A percentile compares a stretch with the other conserved stretches of the same genome.
phyloP scores from a whole-genome alignment of 805 yeast species.

The Ogataea paradorogensis region DNA sequence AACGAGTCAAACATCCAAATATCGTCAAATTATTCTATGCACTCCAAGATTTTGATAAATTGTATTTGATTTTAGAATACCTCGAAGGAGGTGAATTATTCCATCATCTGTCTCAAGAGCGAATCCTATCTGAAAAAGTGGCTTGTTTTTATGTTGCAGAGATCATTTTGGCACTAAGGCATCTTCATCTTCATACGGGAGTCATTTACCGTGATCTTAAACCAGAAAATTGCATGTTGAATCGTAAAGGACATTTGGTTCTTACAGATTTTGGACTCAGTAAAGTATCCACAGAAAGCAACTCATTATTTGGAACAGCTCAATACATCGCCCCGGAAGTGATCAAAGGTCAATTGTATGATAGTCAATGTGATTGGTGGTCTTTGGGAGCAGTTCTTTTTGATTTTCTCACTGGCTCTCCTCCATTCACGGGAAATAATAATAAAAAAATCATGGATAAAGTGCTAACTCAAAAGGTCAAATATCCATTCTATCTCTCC shows the following conservation, averaged over 20 bases:
- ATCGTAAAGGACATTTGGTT: slow-evolving; percentile 74
- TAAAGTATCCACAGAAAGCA: slow-evolving; percentile 46
- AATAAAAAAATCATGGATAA: slow-evolving; percentile 74
- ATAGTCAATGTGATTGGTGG: slow-evolving; percentile 87
- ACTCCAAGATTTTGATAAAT: slow-evolving; percentile 73
- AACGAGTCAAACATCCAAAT: slow-evolving; percentile 71
- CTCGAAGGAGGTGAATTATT: slow-evolving; percentile 88
- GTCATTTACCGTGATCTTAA: slow-evolving; percentile 84
- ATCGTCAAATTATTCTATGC: slow-evolving; percentile 82
- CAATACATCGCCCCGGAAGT: slow-evolving; percentile 92
- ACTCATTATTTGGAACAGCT: slow-evolving; percentile 70
- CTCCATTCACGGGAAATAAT: slow-evolving; percentile 85
- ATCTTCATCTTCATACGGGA: slow-evolving; percentile 68
- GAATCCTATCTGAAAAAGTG: slow-evolving; percentile 54
- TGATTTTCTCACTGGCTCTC: slow-evolving; percentile 80
- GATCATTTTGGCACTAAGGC: slow-evolving; percentile 71
- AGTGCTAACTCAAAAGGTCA: slow-evolving; percentile 62
- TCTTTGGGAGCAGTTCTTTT: slow-evolving; percentile 79
- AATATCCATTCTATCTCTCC: slow-evolving; percentile 72
- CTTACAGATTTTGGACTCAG: slow-evolving; percentile 84
- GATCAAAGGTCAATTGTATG: slow-evolving; percentile 71
- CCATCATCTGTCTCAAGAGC: slow-evolving; percentile 51
- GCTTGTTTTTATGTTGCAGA: slow-evolving; percentile 81
- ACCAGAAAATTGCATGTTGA: slow-evolving; percentile 85
- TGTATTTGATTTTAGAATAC: slow-evolving; percentile 74